These are phyloP conservation scores for Dictyostelium capitatum DNA, from an alignment of 78 protist genomes.

Conservation along the genomic window DNA sequence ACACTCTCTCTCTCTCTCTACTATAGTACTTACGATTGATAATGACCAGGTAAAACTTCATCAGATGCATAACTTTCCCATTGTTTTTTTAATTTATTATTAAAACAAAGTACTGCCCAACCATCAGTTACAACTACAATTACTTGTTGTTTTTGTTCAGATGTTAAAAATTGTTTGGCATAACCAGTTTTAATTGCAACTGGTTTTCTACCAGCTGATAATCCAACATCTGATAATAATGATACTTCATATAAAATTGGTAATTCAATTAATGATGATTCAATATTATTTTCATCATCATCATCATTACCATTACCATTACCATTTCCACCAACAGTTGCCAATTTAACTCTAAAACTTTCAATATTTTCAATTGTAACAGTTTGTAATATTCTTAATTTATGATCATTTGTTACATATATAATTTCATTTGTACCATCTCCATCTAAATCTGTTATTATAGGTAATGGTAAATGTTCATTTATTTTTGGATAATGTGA, in stretches of 20 bases:
- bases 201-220: slow-evolving; percentile 70
- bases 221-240: slow-evolving; percentile 59
- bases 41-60: slow-evolving; percentile 26
- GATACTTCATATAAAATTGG: slow-evolving; percentile 41
- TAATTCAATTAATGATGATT: not conserved
- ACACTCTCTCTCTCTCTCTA: not conserved
- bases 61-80: slow-evolving; percentile 71
- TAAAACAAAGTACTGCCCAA: slow-evolving; percentile 48
- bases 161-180: not conserved
- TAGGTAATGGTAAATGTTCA: slow-evolving; percentile 70
- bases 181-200: slow-evolving; percentile 62
- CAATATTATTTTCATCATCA: not conserved
- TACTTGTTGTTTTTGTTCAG: slow-evolving; percentile 2
- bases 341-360: not conserved
- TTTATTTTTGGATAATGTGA: slow-evolving; percentile 72
- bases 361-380: not conserved
- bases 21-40: slow-evolving; percentile 58
- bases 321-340: too few species aligned
- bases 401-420: slow-evolving; percentile 63
- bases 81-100: slow-evolving; percentile 34
- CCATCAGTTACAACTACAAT: slow-evolving; percentile 63
- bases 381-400: slow-evolving; percentile 51
- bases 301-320: not conserved
- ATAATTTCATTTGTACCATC: slow-evolving; percentile 77
- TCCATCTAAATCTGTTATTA: slow-evolving; percentile 81